Base-by-base conservation (phyloP, 73 alveolate species). In the Stentor coeruleus region DNA sequence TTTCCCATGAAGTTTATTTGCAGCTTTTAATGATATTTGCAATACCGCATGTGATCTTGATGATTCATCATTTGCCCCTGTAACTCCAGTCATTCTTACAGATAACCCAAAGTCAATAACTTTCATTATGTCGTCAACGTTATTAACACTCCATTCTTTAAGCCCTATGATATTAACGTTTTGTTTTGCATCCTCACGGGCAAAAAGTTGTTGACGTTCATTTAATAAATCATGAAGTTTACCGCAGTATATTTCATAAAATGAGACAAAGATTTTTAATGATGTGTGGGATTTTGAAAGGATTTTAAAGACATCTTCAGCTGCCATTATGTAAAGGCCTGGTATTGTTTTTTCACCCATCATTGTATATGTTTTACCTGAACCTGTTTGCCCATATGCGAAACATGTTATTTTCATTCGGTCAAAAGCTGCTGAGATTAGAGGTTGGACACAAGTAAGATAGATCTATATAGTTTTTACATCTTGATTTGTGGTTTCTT, bases 241-340 rank as follows among this genome's bases (percentile, higher is more conserved):
- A 41, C 99, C 99, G 86, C 99, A 97, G 86, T 98, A 98, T 74
- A 98, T 98, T 88, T 98, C 99, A 87, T 97, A 98, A 88, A 98
- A 98, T 30, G 98, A 91, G 58, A 98, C 91, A 84, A 87, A 87
- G n/a, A 97, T 91, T n/a, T 91, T 84, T 31, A 96, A 89, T 79
- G 91, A 94, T 6, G 91, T 74, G 59, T 80, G 85, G 49, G 83
- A 81, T 77, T 60, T n/a, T 60, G 41, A 60, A 6, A 28, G 80
- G 20, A 26, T 14, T 66, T 75, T 40, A 38, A 20, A 15, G 38
- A 75, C 36, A 38, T 75, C 83, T 20, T 35, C 26, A 1, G 58
- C 58, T 75, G 58, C 83, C 72, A 75, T 37, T 38, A 20, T 38
- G 1, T 75, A 35, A 33, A 75, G 72, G 3, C 83, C 83, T n/a